Percentiles rank a stretch among this genome's conserved stretches.
Conservation (phyloP, 2,329 filamentous ascomycete genomes). For the Chaetomiaceae sp. region DNA sequence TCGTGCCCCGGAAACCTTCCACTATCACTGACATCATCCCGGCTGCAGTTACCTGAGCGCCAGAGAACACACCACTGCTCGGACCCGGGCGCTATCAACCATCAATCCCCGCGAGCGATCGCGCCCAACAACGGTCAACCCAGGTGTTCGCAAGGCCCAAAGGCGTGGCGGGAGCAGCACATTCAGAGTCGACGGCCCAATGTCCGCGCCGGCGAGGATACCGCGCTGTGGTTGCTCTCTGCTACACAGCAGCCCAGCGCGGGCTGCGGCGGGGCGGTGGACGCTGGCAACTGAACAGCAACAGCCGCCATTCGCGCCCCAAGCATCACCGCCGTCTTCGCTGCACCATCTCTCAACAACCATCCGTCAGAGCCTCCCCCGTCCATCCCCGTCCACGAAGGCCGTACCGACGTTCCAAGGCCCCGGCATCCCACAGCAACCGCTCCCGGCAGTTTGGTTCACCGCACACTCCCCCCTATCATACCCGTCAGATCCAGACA, state of each 20-base stretch:
- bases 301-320: neutral
- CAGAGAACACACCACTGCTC: too few relatives aligned
- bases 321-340: neutral
- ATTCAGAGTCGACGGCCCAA: conserved; percentile 5
- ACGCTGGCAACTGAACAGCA: neutral
- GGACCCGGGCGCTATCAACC: conserved; percentile 1
- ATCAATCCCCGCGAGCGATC: too few relatives aligned
- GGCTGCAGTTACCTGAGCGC: too few relatives aligned
- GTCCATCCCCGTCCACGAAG: conserved; percentile 7
- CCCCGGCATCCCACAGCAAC: conserved; percentile 18
- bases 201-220: conserved; percentile 17
- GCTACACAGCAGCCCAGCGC: neutral
- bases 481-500: conserved; percentile 27
- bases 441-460: conserved; percentile 37
- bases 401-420: conserved; percentile 9
- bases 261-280: neutral
- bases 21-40: conserved; percentile 19
- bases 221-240: conserved; percentile 1
- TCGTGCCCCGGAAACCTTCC: neutral
- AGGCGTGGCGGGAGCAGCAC: neutral
- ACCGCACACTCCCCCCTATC: conserved; percentile 27
- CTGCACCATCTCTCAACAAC: conserved; percentile 1
- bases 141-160: too few relatives aligned
- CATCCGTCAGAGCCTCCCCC: conserved; percentile 13
- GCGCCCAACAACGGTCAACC: too few relatives aligned